These are phyloP conservation scores for Salvia miltiorrhiza DNA, from an alignment of 257 asterid species.

Conservation along the genomic window DNA sequence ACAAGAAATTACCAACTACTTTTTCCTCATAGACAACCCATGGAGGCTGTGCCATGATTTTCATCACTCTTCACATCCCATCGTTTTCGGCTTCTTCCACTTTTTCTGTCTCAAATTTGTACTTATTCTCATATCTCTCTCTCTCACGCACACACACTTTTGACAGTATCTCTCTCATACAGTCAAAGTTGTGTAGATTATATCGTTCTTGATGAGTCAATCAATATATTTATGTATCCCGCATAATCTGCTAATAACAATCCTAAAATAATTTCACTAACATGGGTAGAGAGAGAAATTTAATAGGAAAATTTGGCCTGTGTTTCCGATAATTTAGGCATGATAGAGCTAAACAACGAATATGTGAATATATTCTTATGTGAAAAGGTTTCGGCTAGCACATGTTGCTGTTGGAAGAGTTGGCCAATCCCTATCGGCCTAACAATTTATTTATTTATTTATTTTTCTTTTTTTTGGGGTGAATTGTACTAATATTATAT, in stretches of 20 bases:
- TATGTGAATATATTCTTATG: conserved; percentile 3
- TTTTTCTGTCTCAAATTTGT: conserved; percentile 8
- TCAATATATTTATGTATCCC: background rate
- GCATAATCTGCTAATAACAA: conserved; percentile 13
- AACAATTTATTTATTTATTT: background rate
- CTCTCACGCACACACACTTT: background rate
- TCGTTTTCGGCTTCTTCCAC: conserved; percentile 1
- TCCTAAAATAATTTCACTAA: conserved; percentile 8
- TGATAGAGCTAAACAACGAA: background rate
- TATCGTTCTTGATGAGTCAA: background rate
- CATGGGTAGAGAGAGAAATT: background rate
- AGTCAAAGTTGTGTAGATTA: conserved; percentile 8
- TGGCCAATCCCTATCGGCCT: conserved; percentile 17
- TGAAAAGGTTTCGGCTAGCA: conserved; percentile 11
- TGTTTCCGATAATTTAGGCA: conserved; percentile 13
- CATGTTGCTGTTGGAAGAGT: conserved; percentile 20
- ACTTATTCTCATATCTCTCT: conserved; percentile 9
- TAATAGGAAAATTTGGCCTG: background rate
- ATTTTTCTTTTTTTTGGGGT: background rate
- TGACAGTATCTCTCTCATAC: background rate
- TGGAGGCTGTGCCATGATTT: conserved; percentile 22
- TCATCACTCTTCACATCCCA: conserved; percentile 15
- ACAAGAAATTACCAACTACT: conserved; percentile 9
- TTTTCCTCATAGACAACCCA: conserved; percentile 12
- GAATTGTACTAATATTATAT: background rate